These are phyloP conservation scores for Nemania sp. DNA, from an alignment of 2,329 filamentous ascomycete genomes.

Conservation along the genomic window DNA sequence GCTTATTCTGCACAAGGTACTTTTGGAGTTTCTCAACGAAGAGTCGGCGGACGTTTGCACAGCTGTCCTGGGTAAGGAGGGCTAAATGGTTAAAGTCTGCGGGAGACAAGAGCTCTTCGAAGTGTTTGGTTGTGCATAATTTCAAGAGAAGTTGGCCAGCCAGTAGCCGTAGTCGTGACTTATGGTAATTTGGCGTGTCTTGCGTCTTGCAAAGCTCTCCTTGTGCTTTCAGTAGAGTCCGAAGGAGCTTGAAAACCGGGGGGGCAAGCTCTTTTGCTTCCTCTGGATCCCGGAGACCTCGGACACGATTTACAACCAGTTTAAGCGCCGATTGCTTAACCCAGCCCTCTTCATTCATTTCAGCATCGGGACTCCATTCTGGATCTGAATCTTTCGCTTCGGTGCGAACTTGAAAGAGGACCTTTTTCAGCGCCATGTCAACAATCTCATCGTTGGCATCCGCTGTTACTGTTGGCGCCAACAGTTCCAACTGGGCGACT, in stretches of 20 bases:
- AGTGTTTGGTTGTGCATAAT: conserved; percentile 74
- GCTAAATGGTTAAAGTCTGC: conserved; percentile 81
- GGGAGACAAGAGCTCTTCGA: conserved; percentile 76
- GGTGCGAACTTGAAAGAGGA: conserved; percentile 72
- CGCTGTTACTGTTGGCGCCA: conserved; percentile 73
- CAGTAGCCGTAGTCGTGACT: conserved; percentile 76
- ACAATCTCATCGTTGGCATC: conserved; percentile 78
- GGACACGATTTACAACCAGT: conserved; percentile 82
- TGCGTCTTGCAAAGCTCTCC: conserved; percentile 80
- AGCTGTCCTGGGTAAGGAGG: conserved; percentile 77
- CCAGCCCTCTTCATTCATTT: conserved; percentile 77
- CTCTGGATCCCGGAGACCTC: conserved; percentile 59
- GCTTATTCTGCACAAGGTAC: conserved; percentile 74
- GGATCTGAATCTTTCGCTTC: conserved; percentile 61
- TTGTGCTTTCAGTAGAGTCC: conserved; percentile 72
- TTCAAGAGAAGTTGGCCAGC: conserved; percentile 84
- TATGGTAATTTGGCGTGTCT: conserved; percentile 77
- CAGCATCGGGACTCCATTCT: conserved; percentile 69
- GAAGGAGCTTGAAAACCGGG: conserved; percentile 78
- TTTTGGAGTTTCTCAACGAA: conserved; percentile 91
- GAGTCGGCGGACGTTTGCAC: conserved; percentile 72
- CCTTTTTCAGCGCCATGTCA: conserved; percentile 74
- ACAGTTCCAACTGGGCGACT: conserved; percentile 74
- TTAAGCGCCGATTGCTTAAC: conserved; percentile 85
- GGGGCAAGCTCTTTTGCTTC: conserved; percentile 63